Conservation (phyloP, 2,329 filamentous ascomycete genomes). For the Fusarium begoniae region DNA sequence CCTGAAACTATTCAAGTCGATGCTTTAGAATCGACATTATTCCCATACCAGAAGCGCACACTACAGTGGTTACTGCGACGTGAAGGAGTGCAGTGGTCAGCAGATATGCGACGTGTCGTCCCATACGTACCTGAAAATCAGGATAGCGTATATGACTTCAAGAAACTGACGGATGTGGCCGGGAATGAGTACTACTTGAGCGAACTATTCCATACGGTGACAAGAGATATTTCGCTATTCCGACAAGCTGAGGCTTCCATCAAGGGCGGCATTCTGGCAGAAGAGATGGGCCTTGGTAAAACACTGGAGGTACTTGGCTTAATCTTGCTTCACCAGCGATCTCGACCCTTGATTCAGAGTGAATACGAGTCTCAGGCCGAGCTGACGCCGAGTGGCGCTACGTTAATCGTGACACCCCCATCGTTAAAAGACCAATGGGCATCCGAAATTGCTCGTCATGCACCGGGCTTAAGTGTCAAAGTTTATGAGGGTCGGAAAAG, state of each 20-base stretch:
- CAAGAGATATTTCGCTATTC: conserved; percentile 59
- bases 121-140: conserved; percentile 12
- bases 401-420: conserved; percentile 68
- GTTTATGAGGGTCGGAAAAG: conserved; percentile 63
- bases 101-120: conserved; percentile 26
- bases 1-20: conserved; percentile 53
- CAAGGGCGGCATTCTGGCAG: conserved; percentile 73
- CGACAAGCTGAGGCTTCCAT: conserved; percentile 52
- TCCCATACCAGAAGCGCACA: conserved; percentile 76
- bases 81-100: conserved; percentile 67
- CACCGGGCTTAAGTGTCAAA: conserved; percentile 64
- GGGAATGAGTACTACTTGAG: conserved; percentile 64
- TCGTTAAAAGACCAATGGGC: conserved; percentile 70
- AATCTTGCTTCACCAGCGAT: conserved; percentile 66
- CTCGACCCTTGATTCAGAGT: conserved; percentile 49
- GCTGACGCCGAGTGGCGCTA: conserved; percentile 62
- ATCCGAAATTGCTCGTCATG: conserved; percentile 66
- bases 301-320: conserved; percentile 79
- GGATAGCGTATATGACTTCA: conserved; percentile 43
- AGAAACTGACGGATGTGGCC: conserved; percentile 46
- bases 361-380: conserved; percentile 41
- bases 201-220: conserved; percentile 68
- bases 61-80: conserved; percentile 75
- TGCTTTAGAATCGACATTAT: conserved; percentile 62
- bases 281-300: conserved; percentile 87